Conservation (phyloP, 352 stramenopile species). For the Globisporangium spiculum region DNA sequence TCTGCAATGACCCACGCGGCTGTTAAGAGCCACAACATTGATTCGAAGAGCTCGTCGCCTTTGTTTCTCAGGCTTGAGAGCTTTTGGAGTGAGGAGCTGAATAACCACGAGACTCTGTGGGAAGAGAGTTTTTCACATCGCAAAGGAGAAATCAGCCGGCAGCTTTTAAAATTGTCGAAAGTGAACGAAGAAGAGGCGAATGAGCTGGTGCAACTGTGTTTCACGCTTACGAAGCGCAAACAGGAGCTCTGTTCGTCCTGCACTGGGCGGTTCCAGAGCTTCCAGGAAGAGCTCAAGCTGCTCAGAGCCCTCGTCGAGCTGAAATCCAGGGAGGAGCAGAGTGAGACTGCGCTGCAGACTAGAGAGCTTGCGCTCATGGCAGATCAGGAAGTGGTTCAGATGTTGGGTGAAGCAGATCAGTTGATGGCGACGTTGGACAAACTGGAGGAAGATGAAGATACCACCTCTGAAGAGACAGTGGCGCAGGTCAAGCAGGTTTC, state of each 20-base stretch:
- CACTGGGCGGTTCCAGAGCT: constrained; percentile 1
- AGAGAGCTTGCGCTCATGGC: constrained; percentile 4
- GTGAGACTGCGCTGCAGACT: neutral
- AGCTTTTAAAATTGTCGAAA: constrained; percentile 28
- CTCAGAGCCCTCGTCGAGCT: neutral
- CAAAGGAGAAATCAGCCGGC: constrained; percentile 22
- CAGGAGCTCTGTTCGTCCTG: constrained; percentile 1
- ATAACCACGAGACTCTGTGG: constrained; percentile 12
- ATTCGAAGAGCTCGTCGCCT: constrained; percentile 19
- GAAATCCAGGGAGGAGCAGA: neutral
- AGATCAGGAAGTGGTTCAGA: constrained; percentile 10
- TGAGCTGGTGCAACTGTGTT: constrained; percentile 22
- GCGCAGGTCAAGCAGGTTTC: neutral
- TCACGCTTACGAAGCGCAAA: constrained; percentile 12
- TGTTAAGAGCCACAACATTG: constrained; percentile 26
- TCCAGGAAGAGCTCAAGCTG: constrained; percentile 14
- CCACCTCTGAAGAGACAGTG: neutral
- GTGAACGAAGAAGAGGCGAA: constrained; percentile 33
- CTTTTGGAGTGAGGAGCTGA: neutral
- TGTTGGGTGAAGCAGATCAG: constrained; percentile 13
- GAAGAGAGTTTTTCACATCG: constrained; percentile 22
- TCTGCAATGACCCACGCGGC: constrained; percentile 18
- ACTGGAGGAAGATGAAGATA: neutral
- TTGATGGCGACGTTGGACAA: constrained; percentile 8
- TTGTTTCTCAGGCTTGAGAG: constrained; percentile 19